phyloP scores from a whole-genome alignment of 2,329 filamentous ascomycete species.

The Ophiocordyceps robertsii region DNA sequence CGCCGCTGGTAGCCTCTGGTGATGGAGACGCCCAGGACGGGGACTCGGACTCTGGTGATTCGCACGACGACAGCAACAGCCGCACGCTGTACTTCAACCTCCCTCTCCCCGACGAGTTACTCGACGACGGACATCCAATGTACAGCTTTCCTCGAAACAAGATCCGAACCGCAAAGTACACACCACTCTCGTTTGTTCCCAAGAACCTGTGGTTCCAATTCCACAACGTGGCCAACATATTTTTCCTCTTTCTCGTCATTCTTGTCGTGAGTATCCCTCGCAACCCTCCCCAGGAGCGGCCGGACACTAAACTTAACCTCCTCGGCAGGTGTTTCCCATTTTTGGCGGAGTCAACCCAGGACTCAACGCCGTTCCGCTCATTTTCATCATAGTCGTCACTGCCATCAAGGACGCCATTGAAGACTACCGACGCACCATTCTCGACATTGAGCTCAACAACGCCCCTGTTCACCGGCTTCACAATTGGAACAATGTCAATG shows the following conservation, averaged over 20 bases:
- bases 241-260: slow-evolving; percentile 94
- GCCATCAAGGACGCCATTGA: slow-evolving; percentile 91
- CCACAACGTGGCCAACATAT: slow-evolving; percentile 96
- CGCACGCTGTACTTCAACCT: slow-evolving; percentile 75
- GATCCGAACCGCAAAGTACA: slow-evolving; percentile 96
- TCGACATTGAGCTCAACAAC: slow-evolving; percentile 93
- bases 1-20: slow-evolving; percentile 14
- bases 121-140: slow-evolving; percentile 63
- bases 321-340: slow-evolving; percentile 74
- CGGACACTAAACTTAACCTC: not conserved
- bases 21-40: slow-evolving; percentile 17
- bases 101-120: slow-evolving; percentile 58
- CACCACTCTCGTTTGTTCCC: slow-evolving; percentile 82
- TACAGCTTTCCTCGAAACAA: slow-evolving; percentile 77
- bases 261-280: slow-evolving; percentile 56
- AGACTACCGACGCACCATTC: slow-evolving; percentile 80
- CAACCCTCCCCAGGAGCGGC: not conserved
- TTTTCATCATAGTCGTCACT: slow-evolving; percentile 81
- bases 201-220: slow-evolving; percentile 98
- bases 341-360: slow-evolving; percentile 88
- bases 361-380: slow-evolving; percentile 78
- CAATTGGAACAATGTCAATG: slow-evolving; percentile 88
- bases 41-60: slow-evolving; percentile 22
- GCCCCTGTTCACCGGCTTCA: slow-evolving; percentile 82
- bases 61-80: slow-evolving; percentile 25